Base-by-base conservation (phyloP, 805 yeast genomes). In the Candida broadrunensis region DNA sequence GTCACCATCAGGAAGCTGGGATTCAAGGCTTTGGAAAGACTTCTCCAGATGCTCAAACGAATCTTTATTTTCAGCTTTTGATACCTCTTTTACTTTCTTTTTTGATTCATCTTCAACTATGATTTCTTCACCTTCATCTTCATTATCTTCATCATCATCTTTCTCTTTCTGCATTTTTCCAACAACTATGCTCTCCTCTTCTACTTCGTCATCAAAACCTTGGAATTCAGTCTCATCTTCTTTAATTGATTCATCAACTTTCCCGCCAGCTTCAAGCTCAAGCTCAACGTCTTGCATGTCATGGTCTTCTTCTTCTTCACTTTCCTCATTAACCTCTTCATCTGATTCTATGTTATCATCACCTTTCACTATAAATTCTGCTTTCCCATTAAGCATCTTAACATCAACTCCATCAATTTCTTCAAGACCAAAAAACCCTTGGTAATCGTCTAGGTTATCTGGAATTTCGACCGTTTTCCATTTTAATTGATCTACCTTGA, bases 381-480 rank as follows among this genome's bases (percentile, higher is more conserved):
- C 81, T 37, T 70, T 65, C 12, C 96, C 96, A 46, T 86, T 70
- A 2, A 80, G 77, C 40, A 81, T 72, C 44, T 85, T 80, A 5
- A 91, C 90, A 53, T 77, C 90, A 25, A 91, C 97, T 33, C 97
- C 97, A 42, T 88, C 97, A 37, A 93, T 74, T 58, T 91, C 98
- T 60, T 91, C 99, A 26, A 93, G 67, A 0, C 97, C 99, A 58
- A 82, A 88, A 52, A 90, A 84, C 0, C 97, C 97, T 49, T 86
- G 90, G 55, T 85, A 87, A 60, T 88, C 96, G 45, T 82, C 96
- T 37, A 87, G 63, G 19, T 88, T 82, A 47, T 87, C 91, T 4
- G 95, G 91, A 38, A 90, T 75, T 2, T 82, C 85, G 6, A 90
- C 95, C 2, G 82, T 58, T 48, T 84, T 85, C 99, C 99, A 91